Percentiles rank a stretch among this genome's conserved stretches.
Conservation (phyloP, 1,284 basidiomycete species). For the Naganishia sp. region DNA sequence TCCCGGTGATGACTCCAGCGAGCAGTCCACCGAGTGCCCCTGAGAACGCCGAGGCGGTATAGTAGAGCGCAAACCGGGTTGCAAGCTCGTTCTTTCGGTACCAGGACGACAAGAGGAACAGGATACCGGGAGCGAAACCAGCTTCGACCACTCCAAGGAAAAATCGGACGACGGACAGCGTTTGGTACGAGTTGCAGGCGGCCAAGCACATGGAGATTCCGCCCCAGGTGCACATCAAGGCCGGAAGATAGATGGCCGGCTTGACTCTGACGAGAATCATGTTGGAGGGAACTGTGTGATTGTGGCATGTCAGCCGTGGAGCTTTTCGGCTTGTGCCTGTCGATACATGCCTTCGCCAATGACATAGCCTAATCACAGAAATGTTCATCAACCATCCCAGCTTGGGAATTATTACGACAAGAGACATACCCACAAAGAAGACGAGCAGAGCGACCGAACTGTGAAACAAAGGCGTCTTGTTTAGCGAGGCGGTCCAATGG, state of each 20-base stretch:
- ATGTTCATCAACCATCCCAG: neutral
- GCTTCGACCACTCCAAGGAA: slow-evolving; percentile 40
- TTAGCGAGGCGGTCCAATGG: neutral
- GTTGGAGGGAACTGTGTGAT: slow-evolving; percentile 42
- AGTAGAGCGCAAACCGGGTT: slow-evolving; percentile 48
- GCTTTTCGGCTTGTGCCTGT: neutral
- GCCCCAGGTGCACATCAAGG: slow-evolving; percentile 38
- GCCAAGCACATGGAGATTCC: slow-evolving; percentile 34
- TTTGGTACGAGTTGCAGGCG: slow-evolving; percentile 34
- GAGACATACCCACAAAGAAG: slow-evolving; percentile 37
- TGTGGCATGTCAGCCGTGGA: neutral
- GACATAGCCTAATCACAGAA: slow-evolving; percentile 15
- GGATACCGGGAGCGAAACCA: slow-evolving; percentile 37
- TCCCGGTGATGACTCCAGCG: slow-evolving; percentile 52
- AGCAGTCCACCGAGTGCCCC: slow-evolving; percentile 55
- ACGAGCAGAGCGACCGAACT: slow-evolving; percentile 45
- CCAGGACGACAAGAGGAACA: slow-evolving; percentile 38
- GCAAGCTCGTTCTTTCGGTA: slow-evolving; percentile 46
- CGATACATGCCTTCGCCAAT: slow-evolving; percentile 9
- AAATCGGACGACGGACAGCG: slow-evolving; percentile 36
- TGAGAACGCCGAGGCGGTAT: slow-evolving; percentile 52
- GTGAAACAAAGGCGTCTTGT: neutral
- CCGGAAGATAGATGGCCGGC: slow-evolving; percentile 38
- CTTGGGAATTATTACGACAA: neutral
- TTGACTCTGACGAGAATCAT: slow-evolving; percentile 37